Base-by-base conservation (phyloP, 2,329 filamentous ascomycete genomes). In the Nothophoma quercina region DNA sequence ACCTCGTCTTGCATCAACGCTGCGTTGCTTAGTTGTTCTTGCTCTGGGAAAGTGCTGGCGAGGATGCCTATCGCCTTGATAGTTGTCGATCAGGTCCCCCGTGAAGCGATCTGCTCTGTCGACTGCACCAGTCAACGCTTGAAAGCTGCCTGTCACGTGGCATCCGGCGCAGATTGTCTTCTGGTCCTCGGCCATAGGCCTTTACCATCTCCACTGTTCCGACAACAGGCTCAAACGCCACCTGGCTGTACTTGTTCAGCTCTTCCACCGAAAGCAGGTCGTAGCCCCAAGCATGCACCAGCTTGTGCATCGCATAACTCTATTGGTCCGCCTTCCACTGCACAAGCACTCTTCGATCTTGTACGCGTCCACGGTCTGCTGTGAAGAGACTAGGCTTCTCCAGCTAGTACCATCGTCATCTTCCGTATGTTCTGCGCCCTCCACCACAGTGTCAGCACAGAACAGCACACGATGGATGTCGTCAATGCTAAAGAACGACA, bases 301-400 rank as follows among this genome's bases (percentile, higher is more conserved):
- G 45, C 46, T 63, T 65, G 34, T 65, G 60, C 56, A 65, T 63
- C 8, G 56, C 42, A 33, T 60, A 63, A 35, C 60, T 55, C 21
- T 40, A 22, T 39, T 59, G 53, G n/a, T 63, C 54, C 32, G 48
- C 23, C 33, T 54, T 58, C 56, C 54, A 60, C 30, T 55, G 46
- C 18, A 65, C 26, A 16, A 65, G 15, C 26, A 51, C 19, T 55
- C 54, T 32, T 59, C 48, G n/a, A 59, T 42, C 33, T 36, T 47
- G 18, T 58, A 45, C 26, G 33, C 32, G 21, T 58, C 46, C 18
- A 35, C 6, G 33, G 16, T 4, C 34, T 34, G 29, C 25, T 23
- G 19, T 28, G 32, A 16, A 49, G 41, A 46, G 18, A 52, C 21
- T 21, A 45, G 22, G 40, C 40, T 15, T 26, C 25, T 45, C 40